These are phyloP conservation scores for Skeletonema grethae DNA, from an alignment of 108 stramenopile species.

Conservation along the genomic window DNA sequence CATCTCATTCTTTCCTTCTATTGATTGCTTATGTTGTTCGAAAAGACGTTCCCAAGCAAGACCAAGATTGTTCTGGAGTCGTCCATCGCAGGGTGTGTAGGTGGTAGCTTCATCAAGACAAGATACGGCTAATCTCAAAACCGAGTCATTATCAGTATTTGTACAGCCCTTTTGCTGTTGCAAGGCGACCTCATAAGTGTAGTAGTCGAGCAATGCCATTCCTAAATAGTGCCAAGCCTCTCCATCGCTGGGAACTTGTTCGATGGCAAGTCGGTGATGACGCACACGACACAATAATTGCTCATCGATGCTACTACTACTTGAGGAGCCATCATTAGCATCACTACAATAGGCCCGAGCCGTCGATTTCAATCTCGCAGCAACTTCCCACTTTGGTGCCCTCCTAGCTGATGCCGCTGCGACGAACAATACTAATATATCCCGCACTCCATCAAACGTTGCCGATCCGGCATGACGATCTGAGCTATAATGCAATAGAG, in stretches of 20 bases:
- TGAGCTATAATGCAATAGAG: constrained; percentile 50
- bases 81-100: constrained; percentile 60
- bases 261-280: constrained; percentile 59
- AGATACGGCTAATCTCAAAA: constrained; percentile 23
- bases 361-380: constrained; percentile 34
- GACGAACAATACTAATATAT: constrained; percentile 71
- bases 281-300: constrained; percentile 48
- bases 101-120: constrained; percentile 45
- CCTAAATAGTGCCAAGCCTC: constrained; percentile 75
- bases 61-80: constrained; percentile 66
- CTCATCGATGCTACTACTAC: not conserved
- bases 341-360: constrained; percentile 28
- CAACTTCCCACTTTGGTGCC: constrained; percentile 35
- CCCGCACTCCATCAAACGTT: constrained; percentile 59
- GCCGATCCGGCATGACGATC: constrained; percentile 74
- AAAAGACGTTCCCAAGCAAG: constrained; percentile 43
- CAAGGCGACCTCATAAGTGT: not conserved
- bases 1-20: not conserved
- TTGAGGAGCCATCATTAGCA: not conserved
- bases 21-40: not conserved
- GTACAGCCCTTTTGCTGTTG: not conserved
- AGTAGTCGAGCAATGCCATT: constrained; percentile 55
- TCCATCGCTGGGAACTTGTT: constrained; percentile 50
- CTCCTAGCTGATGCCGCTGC: constrained; percentile 23
- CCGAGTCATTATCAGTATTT: not conserved